Conservation (phyloP, 768 basidiomycete species). For the Saitozyma podzolica region DNA sequence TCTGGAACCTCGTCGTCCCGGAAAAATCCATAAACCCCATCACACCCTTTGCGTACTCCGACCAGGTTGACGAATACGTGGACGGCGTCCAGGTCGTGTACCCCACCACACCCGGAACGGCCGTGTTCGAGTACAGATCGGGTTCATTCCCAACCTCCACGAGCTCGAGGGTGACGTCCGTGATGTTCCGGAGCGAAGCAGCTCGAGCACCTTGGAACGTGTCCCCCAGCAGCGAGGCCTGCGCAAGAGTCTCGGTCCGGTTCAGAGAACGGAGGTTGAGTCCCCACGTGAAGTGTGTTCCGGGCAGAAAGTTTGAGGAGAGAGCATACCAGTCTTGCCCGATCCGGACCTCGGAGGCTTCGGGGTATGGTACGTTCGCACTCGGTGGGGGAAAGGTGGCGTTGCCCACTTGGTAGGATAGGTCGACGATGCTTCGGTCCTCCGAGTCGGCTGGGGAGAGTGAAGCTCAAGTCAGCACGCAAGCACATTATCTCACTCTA, state of each 20-base stretch:
- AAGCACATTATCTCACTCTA: too few species aligned
- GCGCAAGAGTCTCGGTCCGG: constrained; percentile 7
- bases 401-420: constrained; percentile 8
- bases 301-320: constrained; percentile 12
- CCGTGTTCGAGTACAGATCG: constrained; percentile 11
- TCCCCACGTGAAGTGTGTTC: neutral
- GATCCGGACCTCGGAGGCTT: constrained; percentile 16
- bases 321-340: constrained; percentile 28
- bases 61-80: constrained; percentile 16
- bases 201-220: constrained; percentile 8
- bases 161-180: constrained; percentile 3
- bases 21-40: constrained; percentile 2
- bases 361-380: constrained; percentile 14
- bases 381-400: constrained; percentile 11
- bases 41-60: constrained; percentile 8
- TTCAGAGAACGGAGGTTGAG: neutral
- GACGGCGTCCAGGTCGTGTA: constrained; percentile 13
- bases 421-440: constrained; percentile 13
- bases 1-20: constrained; percentile 4
- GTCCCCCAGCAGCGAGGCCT: constrained; percentile 3
- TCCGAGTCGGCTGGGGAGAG: constrained; percentile 1
- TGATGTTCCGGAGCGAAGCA: neutral
- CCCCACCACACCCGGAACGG: neutral
- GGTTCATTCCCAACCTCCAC: constrained; percentile 29
- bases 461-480: neutral